Base-by-base conservation (phyloP, 805 yeast genomes). In the Metschnikowia shivogae region DNA sequence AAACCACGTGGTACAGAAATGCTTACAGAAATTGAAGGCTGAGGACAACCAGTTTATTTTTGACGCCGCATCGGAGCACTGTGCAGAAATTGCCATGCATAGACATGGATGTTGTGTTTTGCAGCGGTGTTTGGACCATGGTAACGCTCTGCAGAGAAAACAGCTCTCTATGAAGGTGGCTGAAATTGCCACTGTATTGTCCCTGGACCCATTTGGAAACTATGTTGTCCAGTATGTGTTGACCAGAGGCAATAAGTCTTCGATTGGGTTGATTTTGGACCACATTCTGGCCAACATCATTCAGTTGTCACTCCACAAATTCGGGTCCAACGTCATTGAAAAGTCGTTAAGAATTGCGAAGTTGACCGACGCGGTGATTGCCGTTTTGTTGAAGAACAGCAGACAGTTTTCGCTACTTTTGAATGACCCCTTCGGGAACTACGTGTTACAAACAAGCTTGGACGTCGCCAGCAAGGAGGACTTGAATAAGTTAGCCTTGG, bases 141-240 rank as follows among this genome's bases (percentile, higher is more conserved):
- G 98, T 3, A 77, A 82, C 19, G 67, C 68, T 3, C 73, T 67
- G 33, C 97, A 93, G 65, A 77, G 89, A 45, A 72, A 73, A 51
- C 80, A 77, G 48, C 73, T 93, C 44, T 82, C 89, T 20, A 61
- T 73, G 24, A 78, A 78, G 50, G 83, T 92, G 36, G 86, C 93
- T 17, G 74, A 73, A 42, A 74, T 82, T 57, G 81, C 95, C 32
- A 76, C 82, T 38, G 74, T 73, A 31, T 74, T 93, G 43, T 82
- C 95, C 13, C 74, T 86, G 46, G 97, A 93, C 65, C 97, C 97
- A 11, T 93, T 86, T 68, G 99, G 99, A 30, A 93, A 93, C 64
- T 93, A 93, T 64, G 98, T 93, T 41, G 89, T 93, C 42, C 99
- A 93, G 66, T 92, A 93, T 59, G 95, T 93, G 19, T 70, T 86